Evolutionary conservation across 108 stramenopile genomes (phyloP), one percentile per base, ranked within the genome.

Genomic region (Discostella stelligeroides): DNA sequence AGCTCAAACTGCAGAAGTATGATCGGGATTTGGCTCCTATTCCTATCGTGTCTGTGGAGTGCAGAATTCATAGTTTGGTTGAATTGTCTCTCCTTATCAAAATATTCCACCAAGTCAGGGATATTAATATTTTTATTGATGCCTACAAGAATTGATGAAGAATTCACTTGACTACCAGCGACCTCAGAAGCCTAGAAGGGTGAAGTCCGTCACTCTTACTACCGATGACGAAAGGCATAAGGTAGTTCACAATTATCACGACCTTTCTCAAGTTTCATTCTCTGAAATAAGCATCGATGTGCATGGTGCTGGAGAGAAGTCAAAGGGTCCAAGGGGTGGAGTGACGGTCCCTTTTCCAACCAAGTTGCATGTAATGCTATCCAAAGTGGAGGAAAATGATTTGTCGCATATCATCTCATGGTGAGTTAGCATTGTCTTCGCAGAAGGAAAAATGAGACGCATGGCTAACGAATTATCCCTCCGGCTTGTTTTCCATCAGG

Each of bases 331-430:
- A 57, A 82, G 88, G 20, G 85, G 86, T 24, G 88, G 88, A 27
- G 85, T 68, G 30, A 78, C 81, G 4, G 73, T 81, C 11, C 82
- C 85, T 38, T 90, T 90, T 57, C 89, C 86, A 2, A 73, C 67
- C 15, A 91, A 88, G 66, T 60, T 91, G 28, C 86, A 88, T 55
- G 74, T 81, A 17, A 82, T 91, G 81, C 72, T 91, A 12, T 64
- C 64, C 11, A 68, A 60, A 45, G 87, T 87, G 0, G 88, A 92
- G 59, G 85, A 41, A 1, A 60, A 76, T 6, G 86, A 83, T 13
- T 79, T 75, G 23, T 50, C 37, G 8, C 60, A 85, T 57, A 70
- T 90, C 43, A 84, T 93, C 13, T 85, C 82, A 0, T 93, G 92
- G 92, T 76, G 49, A 30, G 75, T 73, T 54, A 37, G 28, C 12